Conservation (phyloP, 2,329 filamentous ascomycete species). For the Colletotrichum graminicola region DNA sequence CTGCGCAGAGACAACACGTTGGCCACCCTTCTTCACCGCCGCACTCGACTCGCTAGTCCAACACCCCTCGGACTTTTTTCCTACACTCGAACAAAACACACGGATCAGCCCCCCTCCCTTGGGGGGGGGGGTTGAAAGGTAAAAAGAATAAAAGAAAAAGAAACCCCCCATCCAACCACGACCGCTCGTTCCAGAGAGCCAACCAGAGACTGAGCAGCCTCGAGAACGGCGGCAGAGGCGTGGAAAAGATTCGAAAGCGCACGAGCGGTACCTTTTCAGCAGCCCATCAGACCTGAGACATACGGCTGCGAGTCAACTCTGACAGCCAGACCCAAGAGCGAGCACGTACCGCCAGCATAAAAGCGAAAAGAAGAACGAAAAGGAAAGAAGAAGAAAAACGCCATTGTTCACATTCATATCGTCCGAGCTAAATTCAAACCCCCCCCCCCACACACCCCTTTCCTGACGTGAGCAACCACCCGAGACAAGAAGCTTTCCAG, state of each 20-base stretch:
- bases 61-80: neutral
- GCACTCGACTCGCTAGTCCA: neutral
- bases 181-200: neutral
- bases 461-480: neutral
- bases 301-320: no score
- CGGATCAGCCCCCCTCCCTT: neutral
- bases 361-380: slow-evolving; percentile 1
- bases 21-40: neutral
- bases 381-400: neutral
- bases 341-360: neutral
- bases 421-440: neutral
- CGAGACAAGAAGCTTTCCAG: neutral
- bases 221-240: neutral
- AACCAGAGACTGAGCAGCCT: neutral
- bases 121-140: neutral
- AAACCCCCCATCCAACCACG: neutral
- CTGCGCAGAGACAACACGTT: slow-evolving; percentile 24
- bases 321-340: neutral
- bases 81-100: neutral
- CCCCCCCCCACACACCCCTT: neutral
- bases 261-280: neutral
- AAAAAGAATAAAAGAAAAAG: neutral
- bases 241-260: neutral
- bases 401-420: neutral
- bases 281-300: neutral